Evolutionary conservation across 495 filamentous ascomycete genomes (phyloP), one percentile per base, ranked within the genome.

Genomic region (Xylaria grammica): DNA sequence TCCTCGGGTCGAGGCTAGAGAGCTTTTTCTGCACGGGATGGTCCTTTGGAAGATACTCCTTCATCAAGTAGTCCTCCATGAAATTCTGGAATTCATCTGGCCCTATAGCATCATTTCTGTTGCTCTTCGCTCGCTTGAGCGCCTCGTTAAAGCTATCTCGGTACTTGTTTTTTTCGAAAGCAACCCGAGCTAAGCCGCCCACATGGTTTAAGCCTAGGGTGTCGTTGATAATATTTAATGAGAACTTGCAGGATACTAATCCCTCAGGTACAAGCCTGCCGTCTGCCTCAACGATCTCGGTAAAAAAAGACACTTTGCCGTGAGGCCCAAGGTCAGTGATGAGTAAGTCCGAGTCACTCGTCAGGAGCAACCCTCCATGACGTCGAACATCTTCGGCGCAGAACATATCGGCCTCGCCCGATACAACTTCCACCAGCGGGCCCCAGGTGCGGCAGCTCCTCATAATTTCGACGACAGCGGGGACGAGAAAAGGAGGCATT

Each of bases 311-410:
- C 1, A 92, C 86, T 5, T 78, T 74, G 2, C 89, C 86, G 20
- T 79, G 44, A 0, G 66, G 27, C 2, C 89, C 90, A 4, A 91
- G 77, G 51, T 91, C 82, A 68, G 91, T 82, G 0, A 91, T 79
- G 22, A 92, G 77, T n/a, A 93, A 78, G 67, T 94, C 91, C 0
- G 91, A 93, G 68, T 94, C 91, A 26, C 81, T 84, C 8, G 90
- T 91, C 11, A 94, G 68, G 27, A 91, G 72, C 3, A 78, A 75
- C 0, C 82, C 81, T 3, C 82, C 85, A 50, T 80, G 74, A 3
- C 73, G 51, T n/a, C 73, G 79, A n/a, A 85, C 74, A 49, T 84
- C 75, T 34, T 76, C 66, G 11, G 87, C 90, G 75, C 90, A 93
- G 67, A 84, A 89, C 5, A 74, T 69, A 68, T 94, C 90, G 20